A percentile compares a stretch with the other conserved stretches of the same genome.
Conservation (phyloP, 805 yeast species). For the Saturnispora serradocipensis region DNA sequence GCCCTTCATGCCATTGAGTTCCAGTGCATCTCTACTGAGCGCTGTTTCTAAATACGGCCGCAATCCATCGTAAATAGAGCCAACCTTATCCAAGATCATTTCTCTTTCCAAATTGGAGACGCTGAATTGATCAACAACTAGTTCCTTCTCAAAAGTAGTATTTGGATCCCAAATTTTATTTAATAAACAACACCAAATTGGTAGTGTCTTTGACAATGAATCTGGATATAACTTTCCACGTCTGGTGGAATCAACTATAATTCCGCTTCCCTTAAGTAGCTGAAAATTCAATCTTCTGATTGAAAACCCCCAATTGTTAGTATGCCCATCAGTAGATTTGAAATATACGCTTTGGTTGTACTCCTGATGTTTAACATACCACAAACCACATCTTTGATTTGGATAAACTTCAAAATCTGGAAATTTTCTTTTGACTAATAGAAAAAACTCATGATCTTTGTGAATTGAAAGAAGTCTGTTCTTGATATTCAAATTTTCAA, state of each 20-base stretch:
- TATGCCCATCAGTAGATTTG: constrained; percentile 90
- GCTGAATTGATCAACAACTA: constrained; percentile 36
- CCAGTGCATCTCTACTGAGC: constrained; percentile 19
- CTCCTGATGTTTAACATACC: constrained; percentile 56
- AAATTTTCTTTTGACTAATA: constrained; percentile 27
- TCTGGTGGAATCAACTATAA: constrained; percentile 77
- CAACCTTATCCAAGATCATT: constrained; percentile 41
- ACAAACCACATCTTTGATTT: constrained; percentile 79
- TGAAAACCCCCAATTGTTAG: constrained; percentile 71
- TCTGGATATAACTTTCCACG: constrained; percentile 83
- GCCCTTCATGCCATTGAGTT: constrained; percentile 25
- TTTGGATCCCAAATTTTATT: constrained; percentile 42
- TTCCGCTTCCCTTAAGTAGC: constrained; percentile 38
- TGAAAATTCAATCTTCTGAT: constrained; percentile 68
- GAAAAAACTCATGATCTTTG: constrained; percentile 48
- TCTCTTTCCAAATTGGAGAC: constrained; percentile 50
- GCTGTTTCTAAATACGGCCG: constrained; percentile 3
- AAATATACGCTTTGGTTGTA: constrained; percentile 50
- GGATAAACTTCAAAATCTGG: constrained; percentile 41
- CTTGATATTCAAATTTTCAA: constrained; percentile 10
- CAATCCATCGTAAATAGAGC: constrained; percentile 15
- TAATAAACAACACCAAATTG: constrained; percentile 84
- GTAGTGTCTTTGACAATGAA: constrained; percentile 76
- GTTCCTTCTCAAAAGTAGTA: constrained; percentile 6
- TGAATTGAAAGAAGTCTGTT: constrained; percentile 64